phyloP scores from a whole-genome alignment of 306 rosid genomes.

The Neltuma alba region DNA sequence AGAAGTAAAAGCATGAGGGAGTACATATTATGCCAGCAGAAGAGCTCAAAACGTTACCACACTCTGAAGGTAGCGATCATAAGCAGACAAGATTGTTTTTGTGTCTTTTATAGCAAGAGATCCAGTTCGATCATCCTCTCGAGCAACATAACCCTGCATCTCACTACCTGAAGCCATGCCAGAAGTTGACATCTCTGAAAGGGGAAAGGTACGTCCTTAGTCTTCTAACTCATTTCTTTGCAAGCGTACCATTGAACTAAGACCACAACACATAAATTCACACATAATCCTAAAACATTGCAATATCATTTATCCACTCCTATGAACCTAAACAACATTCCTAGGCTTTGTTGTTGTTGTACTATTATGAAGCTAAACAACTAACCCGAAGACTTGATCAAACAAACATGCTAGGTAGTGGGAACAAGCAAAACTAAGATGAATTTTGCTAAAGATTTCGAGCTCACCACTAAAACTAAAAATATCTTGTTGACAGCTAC shows the following conservation, averaged over 20 bases:
- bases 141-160: constrained; percentile 62
- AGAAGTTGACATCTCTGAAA: constrained; percentile 56
- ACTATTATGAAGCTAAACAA: neutral
- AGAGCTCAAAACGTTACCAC: constrained; percentile 54
- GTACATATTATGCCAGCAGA: constrained; percentile 16
- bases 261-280: neutral
- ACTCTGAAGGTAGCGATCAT: constrained; percentile 89
- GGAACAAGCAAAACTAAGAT: neutral
- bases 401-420: neutral
- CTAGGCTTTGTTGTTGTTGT: too few species aligned
- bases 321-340: neutral
- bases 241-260: neutral
- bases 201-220: neutral
- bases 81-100: constrained; percentile 71
- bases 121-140: constrained; percentile 58
- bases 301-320: neutral
- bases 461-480: neutral
- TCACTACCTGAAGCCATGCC: constrained; percentile 66
- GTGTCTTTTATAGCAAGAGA: constrained; percentile 58
- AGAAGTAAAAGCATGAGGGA: constrained; percentile 28
- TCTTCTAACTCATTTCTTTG: neutral
- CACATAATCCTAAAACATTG: neutral
- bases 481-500: neutral
- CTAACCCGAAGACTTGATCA: neutral
- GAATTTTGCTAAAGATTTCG: neutral